phyloP scores from a whole-genome alignment of 495 filamentous ascomycete genomes.

The Xylaria nigripes region DNA sequence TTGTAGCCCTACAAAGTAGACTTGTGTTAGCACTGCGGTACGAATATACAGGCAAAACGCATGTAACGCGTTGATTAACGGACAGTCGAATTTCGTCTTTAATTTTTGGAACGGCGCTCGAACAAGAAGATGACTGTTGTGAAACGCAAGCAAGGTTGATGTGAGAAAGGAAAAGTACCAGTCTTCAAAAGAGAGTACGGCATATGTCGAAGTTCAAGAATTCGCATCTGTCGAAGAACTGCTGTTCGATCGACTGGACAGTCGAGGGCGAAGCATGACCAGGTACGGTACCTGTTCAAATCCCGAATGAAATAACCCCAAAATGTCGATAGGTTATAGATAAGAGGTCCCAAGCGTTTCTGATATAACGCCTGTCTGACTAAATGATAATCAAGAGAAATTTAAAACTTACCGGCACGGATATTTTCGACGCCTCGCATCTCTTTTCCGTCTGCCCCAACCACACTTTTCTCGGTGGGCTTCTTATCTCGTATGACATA shows the following conservation, averaged over 20 bases:
- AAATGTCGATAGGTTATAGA: not conserved
- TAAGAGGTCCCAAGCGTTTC: not conserved
- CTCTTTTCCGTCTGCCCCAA: conserved; percentile 79
- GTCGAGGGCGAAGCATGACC: too few relatives aligned
- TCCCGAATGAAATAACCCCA: too few relatives aligned
- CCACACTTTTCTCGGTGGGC: conserved; percentile 75
- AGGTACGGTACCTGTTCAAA: too few relatives aligned
- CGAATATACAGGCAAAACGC: not conserved
- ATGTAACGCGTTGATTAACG: not conserved
- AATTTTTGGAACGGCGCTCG: not conserved
- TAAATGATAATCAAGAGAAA: not conserved
- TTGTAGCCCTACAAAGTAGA: conserved; percentile 18
- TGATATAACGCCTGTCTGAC: not conserved
- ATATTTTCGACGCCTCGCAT: conserved; percentile 76
- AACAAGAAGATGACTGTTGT: not conserved
- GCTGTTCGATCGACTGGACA: too few relatives aligned
- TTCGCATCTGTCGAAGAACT: too few relatives aligned
- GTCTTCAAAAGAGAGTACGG: too few relatives aligned
- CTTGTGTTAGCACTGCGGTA: not conserved
- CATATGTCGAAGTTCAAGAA: too few relatives aligned
- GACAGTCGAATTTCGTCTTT: not conserved
- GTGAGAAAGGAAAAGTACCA: too few relatives aligned
- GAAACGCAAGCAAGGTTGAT: not conserved
- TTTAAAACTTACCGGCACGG: conserved; percentile 50
- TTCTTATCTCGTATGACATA: conserved; percentile 89